These are phyloP conservation scores for Cryptosporidium tyzzeri DNA, from an alignment of 169 alveolate species.

Conservation along the genomic window DNA sequence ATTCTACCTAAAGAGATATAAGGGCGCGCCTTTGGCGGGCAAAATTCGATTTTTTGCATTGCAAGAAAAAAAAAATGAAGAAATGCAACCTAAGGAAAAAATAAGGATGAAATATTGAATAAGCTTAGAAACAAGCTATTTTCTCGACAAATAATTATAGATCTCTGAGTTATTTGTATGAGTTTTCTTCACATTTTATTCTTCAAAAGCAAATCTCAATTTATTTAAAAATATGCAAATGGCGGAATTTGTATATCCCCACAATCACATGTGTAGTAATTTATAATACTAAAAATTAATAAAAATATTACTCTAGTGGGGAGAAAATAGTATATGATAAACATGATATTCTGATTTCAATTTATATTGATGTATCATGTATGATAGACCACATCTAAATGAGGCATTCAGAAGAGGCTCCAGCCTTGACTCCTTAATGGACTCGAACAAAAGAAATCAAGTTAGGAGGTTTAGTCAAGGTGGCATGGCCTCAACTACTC, in stretches of 20 bases:
- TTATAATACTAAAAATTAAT: background rate
- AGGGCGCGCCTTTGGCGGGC: slow-evolving; percentile 18
- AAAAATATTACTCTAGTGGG: background rate
- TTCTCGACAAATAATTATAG: background rate
- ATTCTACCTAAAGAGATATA: slow-evolving; percentile 1
- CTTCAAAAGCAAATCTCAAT: background rate
- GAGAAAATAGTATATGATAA: background rate
- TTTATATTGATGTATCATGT: slow-evolving; percentile 12
- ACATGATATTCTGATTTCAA: background rate
- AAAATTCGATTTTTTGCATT: background rate
- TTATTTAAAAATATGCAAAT: background rate
- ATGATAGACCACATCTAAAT: background rate
- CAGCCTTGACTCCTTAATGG: slow-evolving; percentile 5
- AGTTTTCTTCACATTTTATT: background rate
- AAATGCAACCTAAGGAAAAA: background rate
- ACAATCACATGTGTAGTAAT: slow-evolving; percentile 36
- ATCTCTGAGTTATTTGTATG: background rate
- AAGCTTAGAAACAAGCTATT: background rate
- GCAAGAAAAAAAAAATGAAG: background rate
- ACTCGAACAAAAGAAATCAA: background rate
- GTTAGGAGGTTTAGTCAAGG: background rate
- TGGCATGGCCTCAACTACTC: background rate
- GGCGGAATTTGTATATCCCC: slow-evolving; percentile 53
- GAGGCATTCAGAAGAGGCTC: background rate
- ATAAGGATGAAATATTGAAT: background rate